Evolutionary conservation across 345 rosid genomes (phyloP), one percentile per base, ranked within the genome.

Genomic region (Brassica nigra): DNA sequence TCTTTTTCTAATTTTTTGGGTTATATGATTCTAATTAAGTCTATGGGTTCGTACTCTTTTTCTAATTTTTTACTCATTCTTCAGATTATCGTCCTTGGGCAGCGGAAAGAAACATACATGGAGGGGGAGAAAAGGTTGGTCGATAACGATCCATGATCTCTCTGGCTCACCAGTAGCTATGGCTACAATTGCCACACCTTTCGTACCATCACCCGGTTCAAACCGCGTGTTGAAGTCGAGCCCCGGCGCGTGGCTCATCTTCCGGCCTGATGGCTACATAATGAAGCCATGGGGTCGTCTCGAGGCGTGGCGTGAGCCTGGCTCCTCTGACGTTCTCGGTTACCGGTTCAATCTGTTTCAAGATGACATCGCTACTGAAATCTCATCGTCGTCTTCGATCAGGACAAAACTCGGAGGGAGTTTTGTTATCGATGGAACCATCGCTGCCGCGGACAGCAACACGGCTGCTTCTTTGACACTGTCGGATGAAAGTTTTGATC

Each of bases 201-300:
- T 91, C 20, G 97, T 91, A 9, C 98, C 91, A 0, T 90, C 97
- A 4, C 91, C 95, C 0, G 92, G 95, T 2, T 85, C 95, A 0
- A 88, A 93, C 67, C 82, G 89, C 3, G 97, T 93, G 33, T 87
- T 87, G 67, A 84, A 85, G 12, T 89, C 95, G 8, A 91, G 87
- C 49, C 95, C 98, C 0, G 97, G 97, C 0, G 95, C 97, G 1
- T 93, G 98, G 98, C 81, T 91, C 4, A 91, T 93, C 71, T 90
- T 93, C 63, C 90, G 87, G 9, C 97, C 97, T 0, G 84, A 82
- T 6, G 83, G 85, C 55, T 86, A 87, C 74, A 89, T 93, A 0
- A 90, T 94, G 98, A 91, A 87, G 59, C 92, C 97, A 6, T 93
- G 97, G 97, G 98, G 94, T 58, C 91, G 95, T 14, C 91, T 93